Conservation (phyloP, 2,329 filamentous ascomycete species). For the Pseudogymnoascus sp. region DNA sequence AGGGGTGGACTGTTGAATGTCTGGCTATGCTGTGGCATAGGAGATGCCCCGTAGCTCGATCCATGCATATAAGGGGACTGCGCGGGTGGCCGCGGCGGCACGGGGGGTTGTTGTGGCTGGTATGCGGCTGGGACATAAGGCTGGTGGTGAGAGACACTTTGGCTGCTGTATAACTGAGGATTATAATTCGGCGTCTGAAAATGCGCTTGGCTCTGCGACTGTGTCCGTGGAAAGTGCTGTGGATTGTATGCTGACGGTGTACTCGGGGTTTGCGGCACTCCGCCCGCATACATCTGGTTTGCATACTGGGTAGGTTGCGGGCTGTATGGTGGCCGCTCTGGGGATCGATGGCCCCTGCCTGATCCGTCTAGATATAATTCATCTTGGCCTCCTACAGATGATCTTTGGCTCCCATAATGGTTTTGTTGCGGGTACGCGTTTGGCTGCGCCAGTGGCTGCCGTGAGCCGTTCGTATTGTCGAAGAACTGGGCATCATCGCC, state of each 20-base stretch:
- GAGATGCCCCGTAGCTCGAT: neutral
- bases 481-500: constrained; percentile 61
- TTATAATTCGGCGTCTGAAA: constrained; percentile 33
- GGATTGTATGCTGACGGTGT: constrained; percentile 50
- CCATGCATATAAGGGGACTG: constrained; percentile 19
- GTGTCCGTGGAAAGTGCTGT: constrained; percentile 44
- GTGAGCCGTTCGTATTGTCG: constrained; percentile 22
- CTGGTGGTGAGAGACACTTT: constrained; percentile 39
- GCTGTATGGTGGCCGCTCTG: constrained; percentile 19
- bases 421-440: constrained; percentile 17
- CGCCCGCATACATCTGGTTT: constrained; percentile 21
- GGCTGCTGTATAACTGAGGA: constrained; percentile 42
- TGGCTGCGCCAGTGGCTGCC: constrained; percentile 41
- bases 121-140: constrained; percentile 59
- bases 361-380: constrained; percentile 3
- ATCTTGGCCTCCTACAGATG: constrained; percentile 9
- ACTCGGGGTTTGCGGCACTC: constrained; percentile 19
- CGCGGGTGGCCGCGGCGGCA: constrained; percentile 31
- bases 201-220: constrained; percentile 23
- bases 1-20: neutral
- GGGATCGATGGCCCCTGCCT: neutral
- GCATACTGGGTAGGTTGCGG: constrained; percentile 28
- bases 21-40: neutral
- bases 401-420: neutral
- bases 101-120: constrained; percentile 39